phyloP scores from a whole-genome alignment of 768 basidiomycete species.

The Filobasidium floriforme region DNA sequence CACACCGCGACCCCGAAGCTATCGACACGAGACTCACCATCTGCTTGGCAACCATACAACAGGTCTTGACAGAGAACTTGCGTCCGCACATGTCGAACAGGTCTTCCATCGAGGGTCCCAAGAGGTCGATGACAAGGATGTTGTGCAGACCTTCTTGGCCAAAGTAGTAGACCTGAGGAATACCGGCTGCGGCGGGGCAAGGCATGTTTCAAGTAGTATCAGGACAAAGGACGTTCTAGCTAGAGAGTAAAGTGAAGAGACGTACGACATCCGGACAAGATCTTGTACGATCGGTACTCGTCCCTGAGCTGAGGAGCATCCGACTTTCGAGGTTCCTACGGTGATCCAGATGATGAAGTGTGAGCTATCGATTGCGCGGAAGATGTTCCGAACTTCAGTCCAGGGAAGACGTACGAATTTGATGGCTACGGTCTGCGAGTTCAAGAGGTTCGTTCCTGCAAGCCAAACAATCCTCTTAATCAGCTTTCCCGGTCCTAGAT shows the following conservation, averaged over 20 bases:
- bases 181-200: slow-evolving; percentile 59
- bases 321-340: slow-evolving; percentile 65
- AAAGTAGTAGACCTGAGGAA: slow-evolving; percentile 99
- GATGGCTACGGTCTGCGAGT: slow-evolving; percentile 97
- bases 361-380: neutral
- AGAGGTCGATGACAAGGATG: slow-evolving; percentile 93
- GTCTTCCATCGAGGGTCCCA: slow-evolving; percentile 94
- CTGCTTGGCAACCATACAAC: slow-evolving; percentile 97
- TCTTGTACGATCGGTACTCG: slow-evolving; percentile 97
- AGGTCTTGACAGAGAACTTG: slow-evolving; percentile 95
- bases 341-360: neutral
- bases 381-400: neutral
- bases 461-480: neutral
- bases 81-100: slow-evolving; percentile 98
- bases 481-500: neutral
- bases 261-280: slow-evolving; percentile 81
- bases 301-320: slow-evolving; percentile 97
- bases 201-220: slow-evolving; percentile 10
- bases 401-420: slow-evolving; percentile 75
- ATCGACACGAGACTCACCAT: slow-evolving; percentile 60
- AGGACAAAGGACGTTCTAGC: slow-evolving; percentile 13
- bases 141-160: slow-evolving; percentile 98
- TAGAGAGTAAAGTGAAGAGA: slow-evolving; percentile 32
- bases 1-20: neutral
- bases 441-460: slow-evolving; percentile 89